Evolutionary conservation across 139 green algal species (phyloP).

Genomic region (Mesostigma viride): DNA sequence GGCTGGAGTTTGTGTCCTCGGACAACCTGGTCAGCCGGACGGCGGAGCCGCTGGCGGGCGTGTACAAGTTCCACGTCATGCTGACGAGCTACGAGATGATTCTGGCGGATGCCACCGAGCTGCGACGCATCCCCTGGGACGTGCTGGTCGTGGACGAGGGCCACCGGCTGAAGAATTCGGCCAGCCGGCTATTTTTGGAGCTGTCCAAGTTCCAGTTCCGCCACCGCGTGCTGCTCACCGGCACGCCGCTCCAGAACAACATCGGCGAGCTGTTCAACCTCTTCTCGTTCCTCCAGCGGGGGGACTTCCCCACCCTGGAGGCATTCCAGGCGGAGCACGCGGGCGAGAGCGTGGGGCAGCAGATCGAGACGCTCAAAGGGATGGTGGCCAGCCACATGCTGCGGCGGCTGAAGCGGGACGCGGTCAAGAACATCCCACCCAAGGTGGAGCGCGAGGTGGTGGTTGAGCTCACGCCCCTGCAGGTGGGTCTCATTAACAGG

Average conservation of each 20-base stretch:
- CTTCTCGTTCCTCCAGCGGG: constrained; percentile 70
- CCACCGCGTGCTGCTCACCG: constrained; percentile 81
- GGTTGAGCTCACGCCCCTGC: constrained; percentile 77
- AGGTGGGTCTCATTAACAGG: too few relatives aligned
- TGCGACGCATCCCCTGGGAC: constrained; percentile 50
- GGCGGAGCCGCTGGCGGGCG: not conserved
- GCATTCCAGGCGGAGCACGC: constrained; percentile 49
- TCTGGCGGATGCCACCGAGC: constrained; percentile 51
- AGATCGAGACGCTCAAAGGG: constrained; percentile 58
- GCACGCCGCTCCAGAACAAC: constrained; percentile 59
- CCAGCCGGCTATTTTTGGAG: constrained; percentile 20
- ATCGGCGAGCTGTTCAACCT: constrained; percentile 74
- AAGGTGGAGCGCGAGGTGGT: constrained; percentile 83
- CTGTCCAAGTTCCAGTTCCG: constrained; percentile 41
- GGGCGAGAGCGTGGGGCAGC: constrained; percentile 30
- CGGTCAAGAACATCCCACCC: constrained; percentile 69
- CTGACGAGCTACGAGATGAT: constrained; percentile 87
- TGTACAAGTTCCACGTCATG: constrained; percentile 57
- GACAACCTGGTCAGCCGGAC: not conserved
- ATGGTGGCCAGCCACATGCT: constrained; percentile 73
- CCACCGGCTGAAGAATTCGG: constrained; percentile 70
- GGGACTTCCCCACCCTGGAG: constrained; percentile 53
- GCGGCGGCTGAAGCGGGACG: constrained; percentile 82
- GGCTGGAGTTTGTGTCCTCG: constrained; percentile 49
- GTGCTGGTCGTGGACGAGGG: constrained; percentile 75